Evolutionary conservation across 768 basidiomycete genomes (phyloP).

Genomic region (Coprinopsis strossmayeri): DNA sequence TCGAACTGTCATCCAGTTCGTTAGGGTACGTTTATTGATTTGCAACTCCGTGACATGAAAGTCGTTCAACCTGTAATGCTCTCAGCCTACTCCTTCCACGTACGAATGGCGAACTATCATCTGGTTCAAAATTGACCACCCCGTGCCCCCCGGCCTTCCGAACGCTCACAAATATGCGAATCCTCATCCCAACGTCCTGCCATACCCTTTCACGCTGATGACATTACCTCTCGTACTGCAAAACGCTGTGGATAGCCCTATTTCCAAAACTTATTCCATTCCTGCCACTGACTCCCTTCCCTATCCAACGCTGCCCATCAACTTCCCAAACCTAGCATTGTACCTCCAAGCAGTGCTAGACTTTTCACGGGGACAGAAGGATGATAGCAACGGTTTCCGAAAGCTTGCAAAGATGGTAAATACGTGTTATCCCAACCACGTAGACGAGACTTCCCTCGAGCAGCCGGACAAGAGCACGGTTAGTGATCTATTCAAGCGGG

Average conservation of each 20-base stretch:
- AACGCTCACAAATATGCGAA: constrained; percentile 43
- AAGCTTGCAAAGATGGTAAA: constrained; percentile 69
- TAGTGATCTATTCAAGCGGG: constrained; percentile 51
- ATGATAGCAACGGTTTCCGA: constrained; percentile 54
- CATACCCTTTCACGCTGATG: constrained; percentile 65
- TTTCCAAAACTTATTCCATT: constrained; percentile 68
- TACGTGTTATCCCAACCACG: constrained; percentile 50
- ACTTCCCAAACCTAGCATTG: constrained; percentile 68
- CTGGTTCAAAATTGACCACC: constrained; percentile 73
- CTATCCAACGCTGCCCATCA: constrained; percentile 66
- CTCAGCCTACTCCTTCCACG: not conserved
- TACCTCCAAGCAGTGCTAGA: constrained; percentile 70
- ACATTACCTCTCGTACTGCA: constrained; percentile 55
- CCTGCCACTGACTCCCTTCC: constrained; percentile 55
- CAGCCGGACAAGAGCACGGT: constrained; percentile 33
- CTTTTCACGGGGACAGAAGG: constrained; percentile 58
- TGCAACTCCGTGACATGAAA: not conserved
- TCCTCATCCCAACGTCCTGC: constrained; percentile 58
- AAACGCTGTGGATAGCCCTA: constrained; percentile 52
- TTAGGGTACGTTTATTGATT: constrained; percentile 42
- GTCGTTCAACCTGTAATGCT: not conserved
- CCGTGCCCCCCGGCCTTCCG: constrained; percentile 40
- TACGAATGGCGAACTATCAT: constrained; percentile 68
- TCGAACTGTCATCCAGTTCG: constrained; percentile 73
- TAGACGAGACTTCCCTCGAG: constrained; percentile 23